Base-by-base conservation (phyloP, 1,284 basidiomycete species). In the Inonotus obliquus region DNA sequence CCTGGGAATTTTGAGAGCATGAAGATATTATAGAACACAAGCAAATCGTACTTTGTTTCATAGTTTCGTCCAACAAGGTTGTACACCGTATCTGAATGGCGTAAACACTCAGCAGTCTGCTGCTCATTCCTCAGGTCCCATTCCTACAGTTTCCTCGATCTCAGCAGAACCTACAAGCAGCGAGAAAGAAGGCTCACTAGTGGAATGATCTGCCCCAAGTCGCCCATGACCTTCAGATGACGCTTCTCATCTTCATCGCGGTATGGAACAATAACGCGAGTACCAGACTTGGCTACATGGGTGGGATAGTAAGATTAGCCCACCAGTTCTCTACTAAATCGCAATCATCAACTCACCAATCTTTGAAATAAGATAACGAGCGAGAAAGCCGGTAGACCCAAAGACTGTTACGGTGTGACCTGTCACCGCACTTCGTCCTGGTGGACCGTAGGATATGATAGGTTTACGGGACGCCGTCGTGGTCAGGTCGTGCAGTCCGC, bases 71-170 rank as follows among this genome's bases (percentile, higher is more conserved):
- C 94, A 57, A 89, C 86, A 60, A 96, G 83, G 78, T 96, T 97
- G 81, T 94, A 96, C n/a, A 98, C 97, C 4, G 91, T 92, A 74
- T 99, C 94, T 35, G 97, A 99, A 77, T 98, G 94, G 68, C 93
- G 84, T 68, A 99, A 74, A 74, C 94, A 97, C 75, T 98, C 96
- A 61, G 87, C 91, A 69, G 96, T 98, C 73, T 96, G 94, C 61
- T 87, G 81, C 65, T 93, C 89, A 70, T 91, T 87, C 61, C 92
- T 83, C 32, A 96, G 80, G 72, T 97, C 93, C 92, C 94, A 98
- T 83, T 98, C 97, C 93, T 96, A 67, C 11, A 6, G 25, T 44
- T 54, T 61, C 37, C 54, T 54, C 58, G 61, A 38, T 52, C 47
- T 55, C 49, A 21, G 23, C 23, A 51, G 25, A n/a, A 44, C 1